phyloP scores from a whole-genome alignment of 108 stramenopile species.

The Aurantiochytrium sp. region DNA sequence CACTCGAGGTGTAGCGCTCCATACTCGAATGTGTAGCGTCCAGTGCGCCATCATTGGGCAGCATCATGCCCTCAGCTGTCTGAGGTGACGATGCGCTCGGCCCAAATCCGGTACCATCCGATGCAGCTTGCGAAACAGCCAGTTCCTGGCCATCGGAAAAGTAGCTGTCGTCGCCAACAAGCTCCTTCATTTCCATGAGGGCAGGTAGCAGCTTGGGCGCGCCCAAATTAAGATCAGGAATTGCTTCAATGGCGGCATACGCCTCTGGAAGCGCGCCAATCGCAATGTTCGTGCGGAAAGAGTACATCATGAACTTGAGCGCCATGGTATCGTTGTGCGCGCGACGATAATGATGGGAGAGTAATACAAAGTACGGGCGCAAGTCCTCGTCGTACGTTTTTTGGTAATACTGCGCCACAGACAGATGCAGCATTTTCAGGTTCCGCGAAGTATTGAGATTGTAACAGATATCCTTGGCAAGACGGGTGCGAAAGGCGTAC shows the following conservation, averaged over 20 bases:
- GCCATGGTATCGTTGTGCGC: not conserved
- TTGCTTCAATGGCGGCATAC: not conserved
- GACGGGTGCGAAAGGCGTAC: not conserved
- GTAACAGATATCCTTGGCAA: not conserved
- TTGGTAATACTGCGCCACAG: not conserved
- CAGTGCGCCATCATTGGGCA: too few species aligned
- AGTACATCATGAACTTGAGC: conserved; percentile 3
- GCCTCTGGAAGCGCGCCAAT: conserved; percentile 13
- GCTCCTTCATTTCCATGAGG: not conserved
- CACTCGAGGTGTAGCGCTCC: not conserved
- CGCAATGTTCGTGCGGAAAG: not conserved
- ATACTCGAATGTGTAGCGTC: too few species aligned
- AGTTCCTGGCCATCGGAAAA: not conserved
- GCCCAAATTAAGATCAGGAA: not conserved
- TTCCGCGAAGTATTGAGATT: conserved; percentile 9
- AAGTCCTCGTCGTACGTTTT: conserved; percentile 11
- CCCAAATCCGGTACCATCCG: too few species aligned
- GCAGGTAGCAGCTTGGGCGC: not conserved
- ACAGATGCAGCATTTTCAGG: not conserved
- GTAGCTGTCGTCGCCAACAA: not conserved
- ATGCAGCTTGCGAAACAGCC: too few species aligned
- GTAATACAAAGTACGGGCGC: not conserved
- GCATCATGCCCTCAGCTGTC: too few species aligned
- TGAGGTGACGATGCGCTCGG: too few species aligned
- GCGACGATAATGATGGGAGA: not conserved